Evolutionary conservation across 2,329 filamentous ascomycete species (phyloP).

Genomic region (Alternaria rosae): DNA sequence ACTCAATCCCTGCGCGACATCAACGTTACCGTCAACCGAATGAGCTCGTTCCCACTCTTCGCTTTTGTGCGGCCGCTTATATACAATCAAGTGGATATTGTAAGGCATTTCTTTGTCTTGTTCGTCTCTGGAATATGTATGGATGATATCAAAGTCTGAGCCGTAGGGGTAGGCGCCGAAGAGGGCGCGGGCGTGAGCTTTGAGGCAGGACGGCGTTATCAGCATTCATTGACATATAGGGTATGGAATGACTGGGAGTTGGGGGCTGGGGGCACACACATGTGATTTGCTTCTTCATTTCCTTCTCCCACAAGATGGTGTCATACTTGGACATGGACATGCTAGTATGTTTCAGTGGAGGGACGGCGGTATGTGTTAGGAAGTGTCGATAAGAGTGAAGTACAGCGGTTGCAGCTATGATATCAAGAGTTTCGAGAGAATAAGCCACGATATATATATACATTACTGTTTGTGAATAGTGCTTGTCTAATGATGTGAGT

Average conservation of each 20-base stretch:
- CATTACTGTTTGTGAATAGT: background rate
- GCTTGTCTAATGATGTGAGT: rapidly evolving
- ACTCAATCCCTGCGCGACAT: background rate
- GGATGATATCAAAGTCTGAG: background rate
- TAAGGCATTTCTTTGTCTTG: background rate
- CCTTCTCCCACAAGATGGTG: background rate
- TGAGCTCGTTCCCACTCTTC: background rate
- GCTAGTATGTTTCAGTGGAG: background rate
- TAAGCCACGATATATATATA: background rate
- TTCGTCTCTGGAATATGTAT: background rate
- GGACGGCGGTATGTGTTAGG: background rate
- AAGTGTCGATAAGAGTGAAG: background rate
- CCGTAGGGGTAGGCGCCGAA: background rate
- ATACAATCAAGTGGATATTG: background rate
- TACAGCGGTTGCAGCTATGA: background rate
- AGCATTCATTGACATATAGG: background rate
- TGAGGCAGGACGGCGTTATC: background rate
- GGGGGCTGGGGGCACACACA: background rate
- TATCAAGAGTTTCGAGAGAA: rapidly evolving
- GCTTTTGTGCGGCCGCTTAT: background rate
- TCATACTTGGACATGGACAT: background rate
- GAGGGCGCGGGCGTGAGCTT: background rate
- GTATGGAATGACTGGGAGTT: background rate
- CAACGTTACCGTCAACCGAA: background rate
- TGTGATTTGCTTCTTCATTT: background rate